Conservation (phyloP, 2,329 filamentous ascomycete species). For the Paracamarosporium sp. region DNA sequence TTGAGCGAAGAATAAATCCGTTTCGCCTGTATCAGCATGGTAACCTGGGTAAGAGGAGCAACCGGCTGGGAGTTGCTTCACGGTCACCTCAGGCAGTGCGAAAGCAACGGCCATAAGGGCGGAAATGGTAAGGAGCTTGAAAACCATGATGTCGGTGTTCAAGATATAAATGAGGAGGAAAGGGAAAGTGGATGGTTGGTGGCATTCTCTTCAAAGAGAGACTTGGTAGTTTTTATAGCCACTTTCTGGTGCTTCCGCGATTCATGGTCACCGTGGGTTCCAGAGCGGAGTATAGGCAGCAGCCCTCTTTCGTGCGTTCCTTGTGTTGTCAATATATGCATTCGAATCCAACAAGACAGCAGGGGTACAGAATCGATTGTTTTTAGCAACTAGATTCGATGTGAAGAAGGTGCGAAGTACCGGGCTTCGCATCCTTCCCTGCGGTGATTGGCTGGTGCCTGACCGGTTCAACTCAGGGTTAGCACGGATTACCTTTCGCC, state of each 20-base stretch:
- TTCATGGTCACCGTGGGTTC: too few relatives aligned
- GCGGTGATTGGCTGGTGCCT: not conserved
- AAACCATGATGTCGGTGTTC: slow-evolving; percentile 17
- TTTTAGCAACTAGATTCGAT: too few relatives aligned
- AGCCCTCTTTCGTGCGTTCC: not conserved
- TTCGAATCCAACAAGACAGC: too few relatives aligned
- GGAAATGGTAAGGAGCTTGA: slow-evolving; percentile 32
- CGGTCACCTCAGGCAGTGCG: slow-evolving; percentile 20
- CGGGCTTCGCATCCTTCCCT: not conserved
- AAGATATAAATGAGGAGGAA: not conserved
- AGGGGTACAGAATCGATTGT: too few relatives aligned
- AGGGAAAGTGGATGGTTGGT: too few relatives aligned
- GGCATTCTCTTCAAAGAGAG: too few relatives aligned
- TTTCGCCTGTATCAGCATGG: slow-evolving; percentile 17
- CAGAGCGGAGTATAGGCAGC: too few relatives aligned
- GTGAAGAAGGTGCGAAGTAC: not conserved
- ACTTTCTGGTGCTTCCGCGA: too few relatives aligned
- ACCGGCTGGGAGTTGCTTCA: slow-evolving; percentile 18
- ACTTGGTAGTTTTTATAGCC: too few relatives aligned
- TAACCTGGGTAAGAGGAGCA: slow-evolving; percentile 27
- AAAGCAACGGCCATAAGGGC: slow-evolving; percentile 10
- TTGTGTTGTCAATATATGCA: not conserved
- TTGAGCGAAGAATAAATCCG: slow-evolving; percentile 20
- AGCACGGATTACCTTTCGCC: not conserved
- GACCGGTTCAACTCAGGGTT: not conserved